Conservation (phyloP, 345 rosid species). For the Citrus maxima region DNA sequence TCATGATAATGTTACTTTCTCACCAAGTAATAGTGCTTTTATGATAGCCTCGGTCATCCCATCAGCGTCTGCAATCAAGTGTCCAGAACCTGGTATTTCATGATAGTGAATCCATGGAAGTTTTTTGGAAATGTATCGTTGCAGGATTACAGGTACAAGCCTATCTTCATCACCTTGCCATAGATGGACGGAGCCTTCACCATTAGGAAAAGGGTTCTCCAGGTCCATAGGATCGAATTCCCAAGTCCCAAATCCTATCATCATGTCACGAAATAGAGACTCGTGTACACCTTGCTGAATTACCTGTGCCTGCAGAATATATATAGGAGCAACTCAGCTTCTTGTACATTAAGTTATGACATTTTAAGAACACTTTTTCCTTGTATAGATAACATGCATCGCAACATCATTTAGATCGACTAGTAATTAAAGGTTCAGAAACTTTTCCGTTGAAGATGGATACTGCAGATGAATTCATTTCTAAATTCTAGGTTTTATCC, state of each 20-base stretch:
- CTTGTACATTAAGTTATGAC: neutral
- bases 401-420: neutral
- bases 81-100: conserved; percentile 59
- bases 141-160: conserved; percentile 44
- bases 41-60: conserved; percentile 48
- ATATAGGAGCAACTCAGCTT: neutral
- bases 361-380: neutral
- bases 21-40: conserved; percentile 37
- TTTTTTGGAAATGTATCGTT: conserved; percentile 35
- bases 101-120: conserved; percentile 61
- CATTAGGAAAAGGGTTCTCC: conserved; percentile 51
- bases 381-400: neutral
- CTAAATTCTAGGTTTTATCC: neutral
- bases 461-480: neutral
- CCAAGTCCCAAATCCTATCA: conserved; percentile 66
- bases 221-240: conserved; percentile 71
- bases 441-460: neutral
- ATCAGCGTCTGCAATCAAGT: conserved; percentile 36
- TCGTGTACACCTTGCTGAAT: conserved; percentile 62
- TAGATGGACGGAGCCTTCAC: conserved; percentile 52
- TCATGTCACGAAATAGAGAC: conserved; percentile 61
- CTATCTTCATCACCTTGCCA: conserved; percentile 83
- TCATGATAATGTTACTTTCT: conserved; percentile 5
- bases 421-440: too few relatives aligned
- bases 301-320: conserved; percentile 22